These are phyloP conservation scores for Backusella westeae DNA, from an alignment of 192 early-diverging fungal species.

Conservation along the genomic window DNA sequence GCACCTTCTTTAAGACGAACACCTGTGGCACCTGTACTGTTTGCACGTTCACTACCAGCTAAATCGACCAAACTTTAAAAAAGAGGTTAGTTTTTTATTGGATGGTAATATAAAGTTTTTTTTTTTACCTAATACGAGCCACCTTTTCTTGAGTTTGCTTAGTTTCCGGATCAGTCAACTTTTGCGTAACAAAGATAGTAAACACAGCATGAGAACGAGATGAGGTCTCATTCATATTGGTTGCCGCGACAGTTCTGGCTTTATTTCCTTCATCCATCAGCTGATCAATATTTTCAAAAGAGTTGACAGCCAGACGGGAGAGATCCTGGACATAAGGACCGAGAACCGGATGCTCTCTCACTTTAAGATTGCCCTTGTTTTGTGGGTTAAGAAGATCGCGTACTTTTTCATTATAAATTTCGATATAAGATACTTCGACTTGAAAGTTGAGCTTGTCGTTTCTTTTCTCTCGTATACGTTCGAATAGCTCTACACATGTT, in stretches of 20 bases:
- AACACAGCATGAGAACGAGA: conserved; percentile 88
- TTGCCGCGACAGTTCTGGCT: conserved; percentile 85
- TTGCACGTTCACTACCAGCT: conserved; percentile 92
- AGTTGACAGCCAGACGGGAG: conserved; percentile 77
- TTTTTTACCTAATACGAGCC: conserved; percentile 60
- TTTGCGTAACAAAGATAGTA: conserved; percentile 70
- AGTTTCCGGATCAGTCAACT: conserved; percentile 40
- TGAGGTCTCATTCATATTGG: conserved; percentile 93
- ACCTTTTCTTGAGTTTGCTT: conserved; percentile 67
- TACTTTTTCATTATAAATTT: conserved; percentile 88
- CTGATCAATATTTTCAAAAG: conserved; percentile 64
- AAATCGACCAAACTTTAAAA: conserved; percentile 79
- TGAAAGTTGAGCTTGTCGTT: conserved; percentile 49
- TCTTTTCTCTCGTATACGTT: conserved; percentile 46
- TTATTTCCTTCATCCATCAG: conserved; percentile 81
- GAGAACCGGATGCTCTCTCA: conserved; percentile 76
- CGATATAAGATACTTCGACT: conserved; percentile 87
- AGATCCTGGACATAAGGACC: conserved; percentile 94
- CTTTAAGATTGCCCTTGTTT: conserved; percentile 65
- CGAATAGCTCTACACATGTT: conserved; percentile 77
- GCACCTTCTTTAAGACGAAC: conserved; percentile 87
- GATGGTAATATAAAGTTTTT: not conserved
- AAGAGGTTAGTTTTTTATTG: not conserved
- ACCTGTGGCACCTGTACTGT: conserved; percentile 82
- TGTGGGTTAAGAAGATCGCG: conserved; percentile 77